Conservation (phyloP, 805 yeast species). For the Wickerhamiella sergipiensis region DNA sequence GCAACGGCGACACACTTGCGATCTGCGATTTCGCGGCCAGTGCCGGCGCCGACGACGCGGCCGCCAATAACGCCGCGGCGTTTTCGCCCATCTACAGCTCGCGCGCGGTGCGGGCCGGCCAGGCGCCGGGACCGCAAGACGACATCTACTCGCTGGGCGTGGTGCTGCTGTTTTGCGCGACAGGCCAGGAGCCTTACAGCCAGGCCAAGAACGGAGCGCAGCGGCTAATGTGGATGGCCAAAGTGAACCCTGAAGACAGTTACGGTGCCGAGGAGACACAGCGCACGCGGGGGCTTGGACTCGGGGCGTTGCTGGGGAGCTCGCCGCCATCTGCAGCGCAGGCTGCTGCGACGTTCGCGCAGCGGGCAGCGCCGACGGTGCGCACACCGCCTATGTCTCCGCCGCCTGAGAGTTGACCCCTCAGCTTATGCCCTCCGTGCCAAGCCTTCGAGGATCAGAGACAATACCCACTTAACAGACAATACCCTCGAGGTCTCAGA, state of each 20-base stretch:
- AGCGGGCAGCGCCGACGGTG: not conserved
- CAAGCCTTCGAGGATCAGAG: no score
- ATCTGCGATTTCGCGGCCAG: constrained; percentile 36
- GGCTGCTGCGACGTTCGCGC: not conserved
- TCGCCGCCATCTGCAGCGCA: not conserved
- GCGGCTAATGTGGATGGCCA: constrained; percentile 22
- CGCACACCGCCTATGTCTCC: not conserved
- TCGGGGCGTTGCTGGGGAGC: not conserved
- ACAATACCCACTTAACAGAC: no score
- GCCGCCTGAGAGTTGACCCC: no score
- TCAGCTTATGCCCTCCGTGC: no score
- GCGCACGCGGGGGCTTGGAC: not conserved
- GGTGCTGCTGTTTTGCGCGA: constrained; percentile 32
- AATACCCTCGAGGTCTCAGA: no score
- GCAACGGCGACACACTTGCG: constrained; percentile 22
- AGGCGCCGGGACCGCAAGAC: constrained; percentile 25
- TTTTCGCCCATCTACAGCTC: constrained; percentile 33
- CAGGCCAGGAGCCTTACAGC: constrained; percentile 34
- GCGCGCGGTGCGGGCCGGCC: constrained; percentile 30
- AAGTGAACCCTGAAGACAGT: constrained; percentile 19
- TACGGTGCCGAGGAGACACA: constrained; percentile 12
- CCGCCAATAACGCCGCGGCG: constrained; percentile 20
- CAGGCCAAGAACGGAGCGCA: constrained; percentile 22
- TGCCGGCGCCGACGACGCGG: constrained; percentile 17
- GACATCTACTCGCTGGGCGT: constrained; percentile 37